Evolutionary conservation across 257 asterid genomes (phyloP), one percentile per base, ranked within the genome.

Genomic region (Jasminum sambac): DNA sequence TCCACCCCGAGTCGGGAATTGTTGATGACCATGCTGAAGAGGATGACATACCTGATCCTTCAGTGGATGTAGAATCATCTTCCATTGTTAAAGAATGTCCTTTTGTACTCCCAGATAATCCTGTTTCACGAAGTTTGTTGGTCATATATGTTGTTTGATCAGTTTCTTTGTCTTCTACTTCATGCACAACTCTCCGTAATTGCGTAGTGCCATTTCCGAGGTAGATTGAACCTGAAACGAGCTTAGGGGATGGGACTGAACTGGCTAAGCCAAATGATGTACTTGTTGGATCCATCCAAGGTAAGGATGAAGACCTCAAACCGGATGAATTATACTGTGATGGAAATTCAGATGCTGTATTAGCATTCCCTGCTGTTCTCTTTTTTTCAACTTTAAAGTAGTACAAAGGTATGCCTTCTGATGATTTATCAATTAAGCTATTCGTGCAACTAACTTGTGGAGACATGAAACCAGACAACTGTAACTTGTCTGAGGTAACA

Each of bases 1-100:
- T 91, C 99, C 99, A 95, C 63, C 99, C 98, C 63, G 99, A 95
- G 84, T 91, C 98, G 37, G 98, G 95, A 84, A 89, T 70, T 42
- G 92, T 85, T 26, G 96, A 85, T 74, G 95, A 80, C 85, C 87
- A 85, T 59, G 88, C 84, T 68, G 79, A 82, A 30, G 96, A 77
- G 38, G 97, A 76, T 55, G 97, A 76, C 60, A 80, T 69, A 68
- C 86, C 98, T 59, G 84, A 74, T 72, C 85, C 83, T 84, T 91
- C 98, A 24, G 77, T 70, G 7, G 88, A 69, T 30, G 81, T 62
- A 37, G 89, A 74, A 80, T 68, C 80, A 76, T 84, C 87, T 74
- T 87, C 95, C 48, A 75, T 61, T 26, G 89, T 58, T 70, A 75
- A 81, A 77, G 96, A 76, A 78, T 77, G 78, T 69, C 85, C 90